Conservation (phyloP, 2,329 filamentous ascomycete species). For the Tolypocladium ovalisporum region DNA sequence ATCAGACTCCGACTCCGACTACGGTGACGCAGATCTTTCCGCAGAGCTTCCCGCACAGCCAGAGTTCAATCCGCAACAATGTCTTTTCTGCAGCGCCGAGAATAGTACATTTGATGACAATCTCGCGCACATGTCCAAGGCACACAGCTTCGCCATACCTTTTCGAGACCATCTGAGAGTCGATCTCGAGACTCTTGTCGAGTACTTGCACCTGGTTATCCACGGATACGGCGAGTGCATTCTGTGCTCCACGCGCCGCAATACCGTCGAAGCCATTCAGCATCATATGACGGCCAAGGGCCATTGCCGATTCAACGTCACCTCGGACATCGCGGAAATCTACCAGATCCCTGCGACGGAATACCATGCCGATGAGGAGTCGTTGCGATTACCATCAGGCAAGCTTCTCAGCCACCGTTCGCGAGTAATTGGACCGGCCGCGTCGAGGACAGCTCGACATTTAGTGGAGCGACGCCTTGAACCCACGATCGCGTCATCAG, state of each 20-base stretch:
- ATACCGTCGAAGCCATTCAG: slow-evolving; percentile 31
- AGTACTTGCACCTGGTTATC: slow-evolving; percentile 37
- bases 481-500: background rate
- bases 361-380: slow-evolving; percentile 3
- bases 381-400: slow-evolving; percentile 20
- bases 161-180: slow-evolving; percentile 27
- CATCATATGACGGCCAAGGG: slow-evolving; percentile 41
- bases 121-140: slow-evolving; percentile 35
- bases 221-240: slow-evolving; percentile 40
- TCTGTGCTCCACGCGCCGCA: slow-evolving; percentile 32
- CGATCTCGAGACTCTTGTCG: slow-evolving; percentile 33
- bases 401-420: slow-evolving; percentile 18
- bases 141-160: slow-evolving; percentile 35
- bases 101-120: slow-evolving; percentile 22
- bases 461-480: background rate
- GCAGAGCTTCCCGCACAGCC: background rate
- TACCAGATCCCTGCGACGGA: slow-evolving; percentile 19
- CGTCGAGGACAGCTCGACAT: background rate
- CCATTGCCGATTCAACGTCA: slow-evolving; percentile 33
- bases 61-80: slow-evolving; percentile 20
- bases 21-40: background rate
- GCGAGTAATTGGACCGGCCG: background rate
- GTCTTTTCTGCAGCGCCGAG: slow-evolving; percentile 29
- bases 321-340: slow-evolving; percentile 29
- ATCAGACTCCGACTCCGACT: background rate